Evolutionary conservation across 1,284 basidiomycete genomes (phyloP).

Genomic region (Boletus calvinii): DNA sequence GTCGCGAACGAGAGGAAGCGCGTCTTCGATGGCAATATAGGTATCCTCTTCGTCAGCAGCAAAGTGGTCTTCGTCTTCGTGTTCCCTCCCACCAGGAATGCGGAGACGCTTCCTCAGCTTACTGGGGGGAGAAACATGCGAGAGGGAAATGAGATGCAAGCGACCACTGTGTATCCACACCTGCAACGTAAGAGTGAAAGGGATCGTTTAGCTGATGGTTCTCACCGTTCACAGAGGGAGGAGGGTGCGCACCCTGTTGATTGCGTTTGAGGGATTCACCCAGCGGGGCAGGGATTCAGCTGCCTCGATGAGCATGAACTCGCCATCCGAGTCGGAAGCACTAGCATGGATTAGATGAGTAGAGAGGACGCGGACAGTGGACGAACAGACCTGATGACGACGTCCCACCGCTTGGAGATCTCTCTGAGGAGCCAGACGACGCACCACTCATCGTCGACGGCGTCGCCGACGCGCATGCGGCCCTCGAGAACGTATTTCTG

Average conservation of each 20-base stretch:
- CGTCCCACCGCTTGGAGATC: conserved; percentile 74
- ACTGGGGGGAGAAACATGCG: conserved; percentile 64
- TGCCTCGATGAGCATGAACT: conserved; percentile 95
- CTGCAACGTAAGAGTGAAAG: conserved; percentile 42
- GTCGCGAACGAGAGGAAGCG: conserved; percentile 64
- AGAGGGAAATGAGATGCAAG: conserved; percentile 84
- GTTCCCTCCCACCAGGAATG: conserved; percentile 40
- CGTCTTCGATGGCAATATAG: conserved; percentile 62
- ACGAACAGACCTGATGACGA: conserved; percentile 62
- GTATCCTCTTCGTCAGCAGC: conserved; percentile 48
- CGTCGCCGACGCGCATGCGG: conserved; percentile 86
- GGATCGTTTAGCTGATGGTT: conserved; percentile 31
- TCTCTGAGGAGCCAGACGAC: conserved; percentile 84
- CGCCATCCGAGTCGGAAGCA: conserved; percentile 88
- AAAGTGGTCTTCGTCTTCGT: conserved; percentile 50
- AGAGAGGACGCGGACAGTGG: conserved; percentile 2
- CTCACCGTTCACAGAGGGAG: conserved; percentile 32
- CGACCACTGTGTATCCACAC: conserved; percentile 87
- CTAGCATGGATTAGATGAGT: conserved; percentile 38
- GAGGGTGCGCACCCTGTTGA: conserved; percentile 77
- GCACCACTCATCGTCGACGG: conserved; percentile 96
- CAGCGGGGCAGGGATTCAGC: conserved; percentile 88
- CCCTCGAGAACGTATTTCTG: conserved; percentile 65
- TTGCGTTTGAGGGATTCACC: conserved; percentile 88
- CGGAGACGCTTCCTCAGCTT: conserved; percentile 51